Evolutionary conservation across 768 basidiomycete species (phyloP).

Genomic region (Auriscalpium vulgare): DNA sequence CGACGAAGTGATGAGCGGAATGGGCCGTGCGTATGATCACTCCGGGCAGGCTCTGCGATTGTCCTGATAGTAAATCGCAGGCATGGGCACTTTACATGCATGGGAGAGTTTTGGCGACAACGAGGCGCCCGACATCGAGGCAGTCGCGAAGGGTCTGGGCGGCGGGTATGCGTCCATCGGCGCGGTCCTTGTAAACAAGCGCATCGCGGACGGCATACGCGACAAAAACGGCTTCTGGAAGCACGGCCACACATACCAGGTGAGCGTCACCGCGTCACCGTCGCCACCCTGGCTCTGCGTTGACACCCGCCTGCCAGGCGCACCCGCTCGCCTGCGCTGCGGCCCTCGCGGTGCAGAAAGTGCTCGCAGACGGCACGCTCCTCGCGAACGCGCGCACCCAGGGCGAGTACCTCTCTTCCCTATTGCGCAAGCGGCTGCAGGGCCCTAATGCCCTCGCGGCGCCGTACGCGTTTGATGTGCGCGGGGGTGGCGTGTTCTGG

Average conservation of each 20-base stretch:
- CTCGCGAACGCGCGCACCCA: constrained; percentile 53
- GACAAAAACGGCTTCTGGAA: constrained; percentile 67
- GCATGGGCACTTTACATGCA: constrained; percentile 81
- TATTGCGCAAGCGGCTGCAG: constrained; percentile 47
- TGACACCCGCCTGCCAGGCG: constrained; percentile 31
- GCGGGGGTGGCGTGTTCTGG: constrained; percentile 83
- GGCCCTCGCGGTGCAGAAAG: constrained; percentile 72
- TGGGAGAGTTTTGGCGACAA: constrained; percentile 83
- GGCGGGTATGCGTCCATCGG: constrained; percentile 87
- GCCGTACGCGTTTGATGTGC: constrained; percentile 69
- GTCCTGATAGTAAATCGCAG: constrained; percentile 26
- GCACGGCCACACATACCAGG: constrained; percentile 85
- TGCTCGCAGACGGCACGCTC: constrained; percentile 63
- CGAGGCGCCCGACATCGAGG: constrained; percentile 75
- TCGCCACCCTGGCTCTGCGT: not conserved
- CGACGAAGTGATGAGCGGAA: constrained; percentile 90
- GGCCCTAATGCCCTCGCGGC: constrained; percentile 49
- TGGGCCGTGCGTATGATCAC: constrained; percentile 58
- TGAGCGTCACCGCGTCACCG: constrained; percentile 17
- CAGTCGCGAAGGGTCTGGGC: constrained; percentile 83
- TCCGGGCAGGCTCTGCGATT: not conserved
- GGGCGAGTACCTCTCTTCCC: constrained; percentile 48
- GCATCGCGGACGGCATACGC: constrained; percentile 61
- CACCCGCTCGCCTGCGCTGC: constrained; percentile 75
- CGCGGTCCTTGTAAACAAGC: constrained; percentile 68